These are phyloP conservation scores for Colletotrichum tofieldiae DNA, from an alignment of 2,329 filamentous ascomycete genomes.

Conservation along the genomic window DNA sequence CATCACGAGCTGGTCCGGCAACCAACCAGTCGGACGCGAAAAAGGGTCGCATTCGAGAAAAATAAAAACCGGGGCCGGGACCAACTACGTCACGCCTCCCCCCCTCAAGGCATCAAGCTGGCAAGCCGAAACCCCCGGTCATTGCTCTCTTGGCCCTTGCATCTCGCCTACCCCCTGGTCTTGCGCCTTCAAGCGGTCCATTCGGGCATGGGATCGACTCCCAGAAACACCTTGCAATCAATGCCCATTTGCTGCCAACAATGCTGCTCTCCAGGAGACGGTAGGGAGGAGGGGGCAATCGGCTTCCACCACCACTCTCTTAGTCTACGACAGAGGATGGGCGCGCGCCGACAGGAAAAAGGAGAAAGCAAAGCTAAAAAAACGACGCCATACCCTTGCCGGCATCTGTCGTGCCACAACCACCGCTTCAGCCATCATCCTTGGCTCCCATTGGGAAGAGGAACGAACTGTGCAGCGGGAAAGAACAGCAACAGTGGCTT, in stretches of 20 bases:
- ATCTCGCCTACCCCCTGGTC: constrained; percentile 36
- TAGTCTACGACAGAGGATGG: background rate
- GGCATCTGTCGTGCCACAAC: constrained; percentile 37
- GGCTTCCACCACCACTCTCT: background rate
- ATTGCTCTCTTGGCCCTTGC: constrained; percentile 41
- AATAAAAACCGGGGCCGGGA: constrained; percentile 33
- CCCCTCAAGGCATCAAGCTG: constrained; percentile 1
- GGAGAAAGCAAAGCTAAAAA: constrained; percentile 39
- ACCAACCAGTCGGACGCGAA: constrained; percentile 6
- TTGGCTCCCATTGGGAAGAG: constrained; percentile 26
- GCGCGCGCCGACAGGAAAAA: constrained; percentile 25
- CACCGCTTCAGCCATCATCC: constrained; percentile 30
- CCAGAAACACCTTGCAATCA: constrained; percentile 33
- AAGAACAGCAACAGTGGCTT: constrained; percentile 20
- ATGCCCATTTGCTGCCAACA: constrained; percentile 22
- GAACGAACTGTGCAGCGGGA: constrained; percentile 9
- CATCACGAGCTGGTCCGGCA: constrained; percentile 14
- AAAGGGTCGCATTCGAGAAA: constrained; percentile 27
- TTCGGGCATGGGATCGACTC: constrained; percentile 32
- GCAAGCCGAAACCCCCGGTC: constrained; percentile 36
- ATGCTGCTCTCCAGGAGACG: constrained; percentile 17
- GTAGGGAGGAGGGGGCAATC: background rate
- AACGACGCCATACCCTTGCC: constrained; percentile 30
- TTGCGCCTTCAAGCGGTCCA: constrained; percentile 35
- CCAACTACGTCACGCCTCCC: constrained; percentile 43